Conservation (phyloP, 192 early-diverging fungal species). For the Coemansia sp. region DNA sequence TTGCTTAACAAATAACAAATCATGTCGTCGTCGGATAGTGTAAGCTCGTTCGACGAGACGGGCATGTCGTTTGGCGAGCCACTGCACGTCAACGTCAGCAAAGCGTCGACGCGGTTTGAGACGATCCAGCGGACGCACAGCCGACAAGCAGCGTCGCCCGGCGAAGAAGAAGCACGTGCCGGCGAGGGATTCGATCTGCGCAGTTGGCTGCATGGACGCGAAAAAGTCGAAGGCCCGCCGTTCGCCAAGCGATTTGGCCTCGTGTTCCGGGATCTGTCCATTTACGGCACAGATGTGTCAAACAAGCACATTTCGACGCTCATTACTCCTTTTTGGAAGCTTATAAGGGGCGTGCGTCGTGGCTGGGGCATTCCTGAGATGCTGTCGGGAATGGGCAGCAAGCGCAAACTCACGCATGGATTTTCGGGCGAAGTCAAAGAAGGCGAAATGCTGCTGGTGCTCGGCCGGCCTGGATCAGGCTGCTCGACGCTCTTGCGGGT, state of each 20-base stretch:
- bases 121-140: constrained; percentile 34
- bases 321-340: constrained; percentile 40
- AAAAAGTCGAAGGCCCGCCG: constrained; percentile 21
- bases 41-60: not conserved
- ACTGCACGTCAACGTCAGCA: constrained; percentile 39
- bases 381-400: constrained; percentile 12
- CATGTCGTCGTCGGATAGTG: no score
- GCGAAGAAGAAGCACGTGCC: constrained; percentile 14
- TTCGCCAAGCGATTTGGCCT: constrained; percentile 51
- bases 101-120: constrained; percentile 30
- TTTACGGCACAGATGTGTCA: constrained; percentile 37
- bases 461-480: constrained; percentile 68
- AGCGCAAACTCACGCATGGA: constrained; percentile 58
- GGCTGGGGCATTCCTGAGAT: constrained; percentile 27
- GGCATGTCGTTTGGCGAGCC: constrained; percentile 49
- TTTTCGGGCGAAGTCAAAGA: constrained; percentile 67
- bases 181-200: constrained; percentile 16
- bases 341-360: constrained; percentile 14
- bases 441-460: constrained; percentile 70
- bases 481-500: constrained; percentile 66
- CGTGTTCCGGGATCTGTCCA: constrained; percentile 30
- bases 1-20: no score
- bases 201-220: constrained; percentile 21
- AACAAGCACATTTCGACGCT: constrained; percentile 48
- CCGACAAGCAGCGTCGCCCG: constrained; percentile 2